These are phyloP conservation scores for Chrysosporium keratinophilum DNA, from an alignment of 2,329 filamentous ascomycete species.

Conservation along the genomic window DNA sequence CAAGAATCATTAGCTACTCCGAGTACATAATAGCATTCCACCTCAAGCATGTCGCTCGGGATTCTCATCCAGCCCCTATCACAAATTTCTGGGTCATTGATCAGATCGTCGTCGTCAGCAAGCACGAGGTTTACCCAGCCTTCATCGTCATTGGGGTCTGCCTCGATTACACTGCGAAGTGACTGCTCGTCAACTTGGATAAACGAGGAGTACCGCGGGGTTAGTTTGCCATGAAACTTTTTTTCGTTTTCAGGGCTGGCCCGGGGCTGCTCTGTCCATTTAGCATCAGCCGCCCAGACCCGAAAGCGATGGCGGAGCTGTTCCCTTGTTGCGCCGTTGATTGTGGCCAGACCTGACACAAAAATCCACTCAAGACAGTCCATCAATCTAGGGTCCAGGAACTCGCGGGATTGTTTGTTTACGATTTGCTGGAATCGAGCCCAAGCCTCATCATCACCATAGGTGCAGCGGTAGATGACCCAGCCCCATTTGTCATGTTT, in stretches of 20 bases:
- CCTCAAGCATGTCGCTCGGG: background rate
- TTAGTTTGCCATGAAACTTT: background rate
- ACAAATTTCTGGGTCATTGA: background rate
- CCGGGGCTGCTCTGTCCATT: background rate
- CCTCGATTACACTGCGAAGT: background rate
- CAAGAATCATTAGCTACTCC: background rate
- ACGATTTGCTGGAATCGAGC: constrained; percentile 1
- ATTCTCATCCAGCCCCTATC: background rate
- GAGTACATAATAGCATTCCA: background rate
- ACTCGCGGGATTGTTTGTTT: background rate
- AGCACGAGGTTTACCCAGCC: background rate
- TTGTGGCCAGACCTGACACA: background rate
- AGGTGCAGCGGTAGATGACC: background rate
- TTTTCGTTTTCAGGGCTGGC: background rate
- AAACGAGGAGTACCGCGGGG: background rate
- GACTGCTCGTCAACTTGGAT: background rate
- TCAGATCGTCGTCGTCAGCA: background rate
- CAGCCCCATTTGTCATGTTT: constrained; percentile 5
- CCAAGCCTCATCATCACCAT: constrained; percentile 2
- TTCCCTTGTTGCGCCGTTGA: background rate
- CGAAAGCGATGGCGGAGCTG: background rate
- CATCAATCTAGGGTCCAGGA: background rate
- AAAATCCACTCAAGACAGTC: background rate
- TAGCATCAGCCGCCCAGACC: background rate
- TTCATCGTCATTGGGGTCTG: background rate